Conservation (phyloP, 495 filamentous ascomycete species). For the Penicillium soppii region DNA sequence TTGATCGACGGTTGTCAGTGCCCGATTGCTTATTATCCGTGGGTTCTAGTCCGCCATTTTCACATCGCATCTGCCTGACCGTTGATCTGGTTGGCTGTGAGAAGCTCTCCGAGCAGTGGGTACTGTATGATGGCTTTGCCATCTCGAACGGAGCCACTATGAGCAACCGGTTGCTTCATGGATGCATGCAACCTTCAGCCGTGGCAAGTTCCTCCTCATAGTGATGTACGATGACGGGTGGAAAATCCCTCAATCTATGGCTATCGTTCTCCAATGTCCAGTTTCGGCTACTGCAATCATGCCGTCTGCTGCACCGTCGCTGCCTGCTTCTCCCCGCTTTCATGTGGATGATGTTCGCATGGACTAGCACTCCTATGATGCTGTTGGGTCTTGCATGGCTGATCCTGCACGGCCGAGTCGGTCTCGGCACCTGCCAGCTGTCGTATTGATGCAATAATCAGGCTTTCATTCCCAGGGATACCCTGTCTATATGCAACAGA, state of each 20-base stretch:
- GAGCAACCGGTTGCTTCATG: slow-evolving; percentile 39
- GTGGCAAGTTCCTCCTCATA: slow-evolving; percentile 35
- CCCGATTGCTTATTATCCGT: slow-evolving; percentile 42
- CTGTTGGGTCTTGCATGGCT: slow-evolving; percentile 32
- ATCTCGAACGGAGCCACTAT: slow-evolving; percentile 34
- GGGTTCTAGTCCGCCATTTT: slow-evolving; percentile 31
- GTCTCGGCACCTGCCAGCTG: slow-evolving; percentile 40
- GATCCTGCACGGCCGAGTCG: slow-evolving; percentile 41
- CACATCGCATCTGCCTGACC: slow-evolving; percentile 28
- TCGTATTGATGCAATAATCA: slow-evolving; percentile 39
- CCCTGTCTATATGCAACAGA: slow-evolving; percentile 27
- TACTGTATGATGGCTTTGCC: slow-evolving; percentile 37
- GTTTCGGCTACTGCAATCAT: slow-evolving; percentile 38
- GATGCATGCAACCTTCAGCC: slow-evolving; percentile 42
- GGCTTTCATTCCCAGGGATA: slow-evolving; percentile 25
- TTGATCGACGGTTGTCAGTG: slow-evolving; percentile 39
- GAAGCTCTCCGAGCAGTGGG: slow-evolving; percentile 34
- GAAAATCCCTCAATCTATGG: slow-evolving; percentile 47
- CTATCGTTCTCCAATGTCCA: slow-evolving; percentile 22
- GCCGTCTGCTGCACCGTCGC: no score
- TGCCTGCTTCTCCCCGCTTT: slow-evolving; percentile 37
- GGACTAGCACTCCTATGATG: slow-evolving; percentile 24
- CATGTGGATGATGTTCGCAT: slow-evolving; percentile 33
- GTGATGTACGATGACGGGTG: slow-evolving; percentile 28
- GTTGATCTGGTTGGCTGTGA: slow-evolving; percentile 37